Conservation (phyloP, 176 grass and related monocot species). For the Saccharum spontaneum region DNA sequence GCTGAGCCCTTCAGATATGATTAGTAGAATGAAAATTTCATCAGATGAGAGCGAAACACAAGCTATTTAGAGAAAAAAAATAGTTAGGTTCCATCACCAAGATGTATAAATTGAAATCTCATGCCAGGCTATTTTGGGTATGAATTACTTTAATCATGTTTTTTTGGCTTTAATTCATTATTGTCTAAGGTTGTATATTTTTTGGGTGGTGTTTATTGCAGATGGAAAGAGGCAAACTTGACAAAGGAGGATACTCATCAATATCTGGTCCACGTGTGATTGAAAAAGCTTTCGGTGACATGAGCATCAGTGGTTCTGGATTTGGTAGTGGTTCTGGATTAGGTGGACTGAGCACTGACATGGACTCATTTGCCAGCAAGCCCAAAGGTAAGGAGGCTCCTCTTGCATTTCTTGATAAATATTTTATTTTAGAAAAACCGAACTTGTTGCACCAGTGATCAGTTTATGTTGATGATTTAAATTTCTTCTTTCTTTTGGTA, state of each 20-base stretch:
- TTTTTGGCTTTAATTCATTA: background rate
- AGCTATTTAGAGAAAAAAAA: background rate
- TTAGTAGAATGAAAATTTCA: background rate
- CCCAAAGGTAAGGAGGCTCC: slow-evolving; percentile 46
- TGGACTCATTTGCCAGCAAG: slow-evolving; percentile 66
- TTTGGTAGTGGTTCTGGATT: slow-evolving; percentile 73
- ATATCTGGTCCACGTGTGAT: slow-evolving; percentile 66
- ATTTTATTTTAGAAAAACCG: background rate
- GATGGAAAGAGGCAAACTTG: slow-evolving; percentile 78
- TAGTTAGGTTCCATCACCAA: background rate
- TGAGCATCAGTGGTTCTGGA: slow-evolving; percentile 67
- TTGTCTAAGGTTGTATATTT: slow-evolving; percentile 21
- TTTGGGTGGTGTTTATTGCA: slow-evolving; percentile 31
- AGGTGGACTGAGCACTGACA: slow-evolving; percentile 57
- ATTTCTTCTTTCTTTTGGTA: background rate
- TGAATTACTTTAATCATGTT: slow-evolving; percentile 20
- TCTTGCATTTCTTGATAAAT: background rate
- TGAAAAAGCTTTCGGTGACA: slow-evolving; percentile 64
- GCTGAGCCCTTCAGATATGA: background rate
- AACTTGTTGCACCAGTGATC: background rate
- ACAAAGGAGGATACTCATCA: slow-evolving; percentile 78
- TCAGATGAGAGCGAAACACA: background rate
- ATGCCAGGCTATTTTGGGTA: background rate
- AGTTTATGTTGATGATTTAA: background rate
- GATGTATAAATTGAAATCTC: background rate